Conservation (phyloP, 2,329 filamentous ascomycete species). For the Blastomyces parvus region DNA sequence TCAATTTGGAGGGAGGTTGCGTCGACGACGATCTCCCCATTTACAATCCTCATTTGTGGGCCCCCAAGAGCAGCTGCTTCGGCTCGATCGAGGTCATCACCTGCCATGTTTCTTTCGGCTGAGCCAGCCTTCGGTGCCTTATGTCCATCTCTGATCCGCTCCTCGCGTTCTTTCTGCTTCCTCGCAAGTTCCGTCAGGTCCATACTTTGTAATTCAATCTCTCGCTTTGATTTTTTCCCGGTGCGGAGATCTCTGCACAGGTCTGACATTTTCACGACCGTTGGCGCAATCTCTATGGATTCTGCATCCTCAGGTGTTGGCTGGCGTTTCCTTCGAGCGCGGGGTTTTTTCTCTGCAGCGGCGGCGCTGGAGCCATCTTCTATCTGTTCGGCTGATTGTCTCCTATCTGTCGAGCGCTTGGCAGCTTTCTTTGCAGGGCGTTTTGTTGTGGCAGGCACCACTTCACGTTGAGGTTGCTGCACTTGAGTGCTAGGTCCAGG, state of each 20-base stretch:
- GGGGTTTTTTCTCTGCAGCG: conserved; percentile 21
- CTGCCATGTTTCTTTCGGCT: conserved; percentile 18
- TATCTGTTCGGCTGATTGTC: conserved; percentile 16
- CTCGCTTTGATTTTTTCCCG: conserved; percentile 49
- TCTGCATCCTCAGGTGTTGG: conserved; percentile 42
- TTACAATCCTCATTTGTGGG: conserved; percentile 45
- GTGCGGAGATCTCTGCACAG: conserved; percentile 45
- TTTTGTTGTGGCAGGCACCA: conserved; percentile 9
- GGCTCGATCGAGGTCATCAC: conserved; percentile 22
- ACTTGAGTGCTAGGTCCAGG: background rate
- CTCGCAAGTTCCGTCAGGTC: conserved; percentile 46
- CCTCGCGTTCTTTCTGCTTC: conserved; percentile 32
- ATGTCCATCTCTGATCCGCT: conserved; percentile 16
- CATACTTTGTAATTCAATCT: conserved; percentile 48
- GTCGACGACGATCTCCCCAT: conserved; percentile 49
- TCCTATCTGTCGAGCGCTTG: conserved; percentile 8
- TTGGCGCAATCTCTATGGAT: conserved; percentile 43
- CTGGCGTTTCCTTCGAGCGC: conserved; percentile 29
- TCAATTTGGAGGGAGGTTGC: conserved; percentile 46
- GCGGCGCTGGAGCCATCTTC: conserved; percentile 15
- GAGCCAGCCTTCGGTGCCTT: conserved; percentile 7
- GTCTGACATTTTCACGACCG: conserved; percentile 49
- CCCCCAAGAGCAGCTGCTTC: conserved; percentile 27
- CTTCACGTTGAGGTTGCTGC: background rate
- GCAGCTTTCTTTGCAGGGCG: conserved; percentile 17